Evolutionary conservation across 345 rosid species (phyloP), one percentile per base, ranked within the genome.

Genomic region (Cardiospermum halicacabum): DNA sequence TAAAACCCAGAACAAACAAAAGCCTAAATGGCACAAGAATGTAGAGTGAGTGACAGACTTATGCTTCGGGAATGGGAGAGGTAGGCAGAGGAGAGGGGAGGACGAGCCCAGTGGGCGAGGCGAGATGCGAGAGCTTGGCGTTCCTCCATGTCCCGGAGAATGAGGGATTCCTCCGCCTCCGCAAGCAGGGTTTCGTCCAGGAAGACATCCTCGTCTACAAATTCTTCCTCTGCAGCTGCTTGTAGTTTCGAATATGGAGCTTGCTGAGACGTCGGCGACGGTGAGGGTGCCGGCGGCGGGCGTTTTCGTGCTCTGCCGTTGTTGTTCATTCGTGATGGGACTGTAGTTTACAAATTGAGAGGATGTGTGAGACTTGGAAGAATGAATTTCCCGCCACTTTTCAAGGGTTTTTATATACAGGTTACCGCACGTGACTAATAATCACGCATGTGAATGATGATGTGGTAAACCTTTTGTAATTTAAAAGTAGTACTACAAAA

Each of bases 71-170:
- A 79, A 43, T 78, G 84, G 0, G 95, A 81, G 56, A 69, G 40
- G 68, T 81, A 88, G 21, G 66, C 80, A 0, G 72, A 58, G 15
- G 97, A 82, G 54, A 82, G 89, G 3, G 87, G 66, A 61, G 96
- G 97, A 5, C 99, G 95, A 68, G 74, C 70, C 99, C 96, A 94
- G 69, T 82, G 82, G 32, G 83, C 56, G 11, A 85, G 80, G 25
- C 86, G 88, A 42, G 85, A 77, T 48, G 88, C 72, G 3, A 92
- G 65, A 19, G 77, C 87, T 62, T 88, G 84, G 22, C 90, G 94
- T 76, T 87, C 88, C 69, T 87, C 82, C n/a, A 74, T 64, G 68
- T 86, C 91, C 3, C 86, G 89, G 58, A 88, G 86, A 47, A 90
- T 83, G 73, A 88, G 81, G 31, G 81, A 77, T 56, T 87, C 96